Evolutionary conservation across 352 stramenopile species (phyloP), one percentile per base, ranked within the genome.

Genomic region (Pythium myriotylum): DNA sequence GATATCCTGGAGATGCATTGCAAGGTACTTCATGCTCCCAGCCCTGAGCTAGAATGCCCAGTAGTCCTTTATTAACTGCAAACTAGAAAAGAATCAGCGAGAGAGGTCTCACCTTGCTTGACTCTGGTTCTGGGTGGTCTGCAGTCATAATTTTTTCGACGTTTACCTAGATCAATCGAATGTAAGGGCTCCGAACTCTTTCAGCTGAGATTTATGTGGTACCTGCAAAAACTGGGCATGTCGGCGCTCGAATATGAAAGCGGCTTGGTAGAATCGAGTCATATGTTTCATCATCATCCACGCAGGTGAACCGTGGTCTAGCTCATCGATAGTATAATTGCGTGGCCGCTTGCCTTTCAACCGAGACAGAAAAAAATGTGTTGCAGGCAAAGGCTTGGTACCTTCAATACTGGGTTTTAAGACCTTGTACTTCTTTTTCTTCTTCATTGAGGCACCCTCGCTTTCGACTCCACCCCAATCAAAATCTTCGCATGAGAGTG

Each of bases 141-240:
- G 67, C 67, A 40, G 71, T 74, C 72, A 83, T 84, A 49, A 86
- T 57, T 5, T 66, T 54, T 24, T 67, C 62, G 9, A 78, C 67
- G 57, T 86, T 86, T 14, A 73, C 62, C 74, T 85, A 45, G 27
- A n/a, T 29, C 32, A 9, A 46, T 9, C 20, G 29, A 35, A n/a
- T 20, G 39, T 10, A 27, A 13, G 32, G 17, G 10, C 20, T 27
- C 16, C 24, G 10, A 33, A 29, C 16, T 17, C 12, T 14, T 1
- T 4, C 9, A 9, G 45, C 40, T 19, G 41, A 32, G 54, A 24
- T 1, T 24, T n/a, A 50, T 60, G 13, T 49, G 58, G 63, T 40
- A 89, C 80, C 60, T 88, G 74, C 26, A 88, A 65, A 37, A 81
- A 88, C 9, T 73, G 53, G 1, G 77, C 70, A 54, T 90, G 77